Conservation (phyloP, 306 rosid species). For the Carpinus fangiana region DNA sequence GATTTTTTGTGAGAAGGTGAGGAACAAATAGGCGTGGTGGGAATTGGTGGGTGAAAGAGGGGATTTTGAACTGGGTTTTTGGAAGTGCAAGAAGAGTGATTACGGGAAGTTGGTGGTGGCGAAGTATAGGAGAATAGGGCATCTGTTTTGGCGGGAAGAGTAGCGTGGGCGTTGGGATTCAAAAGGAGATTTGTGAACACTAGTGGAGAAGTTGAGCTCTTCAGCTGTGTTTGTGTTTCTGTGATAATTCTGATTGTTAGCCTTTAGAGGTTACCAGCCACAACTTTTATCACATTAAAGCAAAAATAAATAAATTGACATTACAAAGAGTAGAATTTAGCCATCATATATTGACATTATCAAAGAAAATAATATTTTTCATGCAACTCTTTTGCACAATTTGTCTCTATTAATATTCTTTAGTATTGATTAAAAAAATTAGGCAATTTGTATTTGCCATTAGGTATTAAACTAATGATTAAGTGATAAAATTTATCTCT, state of each 20-base stretch:
- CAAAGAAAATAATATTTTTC: too few species aligned
- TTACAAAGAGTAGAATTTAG: too few species aligned
- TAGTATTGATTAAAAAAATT: too few species aligned
- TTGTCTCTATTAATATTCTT: too few species aligned
- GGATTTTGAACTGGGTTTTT: conserved; percentile 32
- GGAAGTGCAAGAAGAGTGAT: conserved; percentile 30
- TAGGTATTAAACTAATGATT: too few species aligned
- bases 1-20: conserved; percentile 26
- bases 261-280: not conserved
- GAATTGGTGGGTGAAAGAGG: conserved; percentile 18
- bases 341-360: too few species aligned
- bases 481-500: too few species aligned
- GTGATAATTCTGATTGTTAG: too few species aligned
- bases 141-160: conserved; percentile 70
- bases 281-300: not conserved
- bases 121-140: conserved; percentile 43
- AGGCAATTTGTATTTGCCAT: too few species aligned
- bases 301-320: not conserved
- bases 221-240: not conserved
- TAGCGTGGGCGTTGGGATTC: not conserved
- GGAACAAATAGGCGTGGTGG: conserved; percentile 16
- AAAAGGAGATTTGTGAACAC: not conserved
- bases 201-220: not conserved
- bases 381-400: too few species aligned
- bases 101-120: conserved; percentile 31